Conservation (phyloP, 2,329 filamentous ascomycete genomes). For the Neobulgaria alba region DNA sequence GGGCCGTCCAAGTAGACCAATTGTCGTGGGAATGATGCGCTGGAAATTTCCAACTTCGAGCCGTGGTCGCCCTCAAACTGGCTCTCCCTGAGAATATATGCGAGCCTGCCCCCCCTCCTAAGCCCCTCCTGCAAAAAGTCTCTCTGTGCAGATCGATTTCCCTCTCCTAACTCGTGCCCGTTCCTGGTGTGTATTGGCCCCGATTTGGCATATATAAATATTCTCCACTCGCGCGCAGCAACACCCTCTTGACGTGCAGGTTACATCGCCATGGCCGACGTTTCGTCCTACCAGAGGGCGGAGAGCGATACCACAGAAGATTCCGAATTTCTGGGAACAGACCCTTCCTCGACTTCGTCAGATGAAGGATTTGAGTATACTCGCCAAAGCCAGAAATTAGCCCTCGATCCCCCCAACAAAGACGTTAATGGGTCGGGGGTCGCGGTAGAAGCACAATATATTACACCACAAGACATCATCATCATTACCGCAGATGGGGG, state of each 20-base stretch:
- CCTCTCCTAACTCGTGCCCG: neutral
- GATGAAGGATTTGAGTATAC: constrained; percentile 44
- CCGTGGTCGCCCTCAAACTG: no score
- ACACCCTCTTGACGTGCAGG: neutral
- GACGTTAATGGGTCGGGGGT: constrained; percentile 29
- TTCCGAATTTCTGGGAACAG: neutral
- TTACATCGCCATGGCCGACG: neutral
- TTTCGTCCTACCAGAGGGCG: neutral
- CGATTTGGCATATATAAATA: no score
- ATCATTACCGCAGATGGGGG: constrained; percentile 60
- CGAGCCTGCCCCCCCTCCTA: no score
- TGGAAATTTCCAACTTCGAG: no score
- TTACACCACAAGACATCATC: constrained; percentile 64
- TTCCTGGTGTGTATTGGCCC: neutral
- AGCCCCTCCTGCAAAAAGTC: constrained; percentile 4
- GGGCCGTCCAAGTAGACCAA: no score
- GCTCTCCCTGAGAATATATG: neutral
- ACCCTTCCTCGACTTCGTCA: constrained; percentile 4
- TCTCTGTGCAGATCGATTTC: neutral
- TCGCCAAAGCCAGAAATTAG: constrained; percentile 52
- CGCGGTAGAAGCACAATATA: constrained; percentile 53
- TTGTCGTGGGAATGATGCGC: no score
- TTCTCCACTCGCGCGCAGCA: neutral
- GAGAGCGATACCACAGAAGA: constrained; percentile 1
- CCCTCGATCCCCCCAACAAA: constrained; percentile 29